These are phyloP conservation scores for Colletotrichum sansevieriae DNA, from an alignment of 2,329 filamentous ascomycete species.

Conservation along the genomic window DNA sequence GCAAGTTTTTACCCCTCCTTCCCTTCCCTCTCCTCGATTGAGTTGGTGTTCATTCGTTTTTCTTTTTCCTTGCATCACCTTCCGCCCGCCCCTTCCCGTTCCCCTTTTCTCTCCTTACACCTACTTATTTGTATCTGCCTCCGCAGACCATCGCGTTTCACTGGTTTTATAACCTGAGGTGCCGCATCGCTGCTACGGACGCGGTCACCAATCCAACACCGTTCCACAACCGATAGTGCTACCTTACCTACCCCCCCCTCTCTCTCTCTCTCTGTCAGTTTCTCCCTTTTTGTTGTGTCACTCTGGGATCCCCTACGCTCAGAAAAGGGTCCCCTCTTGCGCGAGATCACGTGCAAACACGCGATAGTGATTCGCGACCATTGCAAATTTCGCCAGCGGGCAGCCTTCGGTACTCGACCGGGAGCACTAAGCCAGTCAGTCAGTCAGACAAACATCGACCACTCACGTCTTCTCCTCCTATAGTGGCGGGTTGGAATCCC, in stretches of 20 bases:
- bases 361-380: conserved; percentile 29
- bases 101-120: neutral
- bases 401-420: neutral
- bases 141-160: too few relatives aligned
- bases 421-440: too few relatives aligned
- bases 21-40: conserved; percentile 2
- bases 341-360: conserved; percentile 36
- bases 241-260: neutral
- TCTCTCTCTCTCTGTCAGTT: conserved; percentile 4
- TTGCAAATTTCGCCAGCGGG: conserved; percentile 3
- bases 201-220: neutral
- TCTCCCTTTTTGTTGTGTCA: neutral
- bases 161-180: too few relatives aligned
- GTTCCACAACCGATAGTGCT: conserved; percentile 7
- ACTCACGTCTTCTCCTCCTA: too few relatives aligned
- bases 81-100: neutral
- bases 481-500: neutral
- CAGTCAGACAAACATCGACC: neutral
- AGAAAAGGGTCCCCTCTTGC: conserved; percentile 20
- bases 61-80: neutral
- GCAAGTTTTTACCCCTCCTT: neutral
- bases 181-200: neutral
- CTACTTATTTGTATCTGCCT: too few relatives aligned
- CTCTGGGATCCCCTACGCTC: too few relatives aligned
- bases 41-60: conserved; percentile 7